These are phyloP conservation scores for Nothophaeocryptopus gaeumannii DNA, from an alignment of 2,329 filamentous ascomycete genomes.

Conservation along the genomic window DNA sequence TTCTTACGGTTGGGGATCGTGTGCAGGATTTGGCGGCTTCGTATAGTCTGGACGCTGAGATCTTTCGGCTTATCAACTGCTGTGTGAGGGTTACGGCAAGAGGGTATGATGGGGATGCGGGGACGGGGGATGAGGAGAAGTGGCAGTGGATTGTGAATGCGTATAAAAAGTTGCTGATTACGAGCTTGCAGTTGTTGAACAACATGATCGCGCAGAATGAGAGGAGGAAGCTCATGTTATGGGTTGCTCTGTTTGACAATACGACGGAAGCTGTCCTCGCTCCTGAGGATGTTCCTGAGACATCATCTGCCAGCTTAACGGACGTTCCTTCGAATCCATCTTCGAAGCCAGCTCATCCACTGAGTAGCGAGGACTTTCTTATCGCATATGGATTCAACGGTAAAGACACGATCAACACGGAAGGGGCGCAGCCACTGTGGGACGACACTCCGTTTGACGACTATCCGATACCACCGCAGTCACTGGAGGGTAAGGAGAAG, in stretches of 20 bases:
- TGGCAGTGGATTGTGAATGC: conserved; percentile 65
- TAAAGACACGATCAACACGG: conserved; percentile 18
- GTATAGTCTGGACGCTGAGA: conserved; percentile 58
- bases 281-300: conserved; percentile 29
- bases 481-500: conserved; percentile 20
- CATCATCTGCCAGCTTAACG: conserved; percentile 27
- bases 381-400: conserved; percentile 31
- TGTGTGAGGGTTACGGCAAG: conserved; percentile 63
- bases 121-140: conserved; percentile 60
- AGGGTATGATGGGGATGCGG: conserved; percentile 63
- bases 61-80: conserved; percentile 60
- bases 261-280: conserved; percentile 33
- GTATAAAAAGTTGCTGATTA: conserved; percentile 64
- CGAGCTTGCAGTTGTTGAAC: conserved; percentile 64
- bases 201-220: conserved; percentile 66
- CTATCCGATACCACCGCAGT: conserved; percentile 23
- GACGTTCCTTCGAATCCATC: conserved; percentile 31
- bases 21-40: conserved; percentile 63
- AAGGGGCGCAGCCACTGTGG: conserved; percentile 24
- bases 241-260: conserved; percentile 61
- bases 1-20: conserved; percentile 58
- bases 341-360: conserved; percentile 25
- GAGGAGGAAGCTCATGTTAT: conserved; percentile 62
- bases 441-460: conserved; percentile 23
- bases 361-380: conserved; percentile 29